phyloP scores from a whole-genome alignment of 495 filamentous ascomycete species.

The Ramalina intermedia region DNA sequence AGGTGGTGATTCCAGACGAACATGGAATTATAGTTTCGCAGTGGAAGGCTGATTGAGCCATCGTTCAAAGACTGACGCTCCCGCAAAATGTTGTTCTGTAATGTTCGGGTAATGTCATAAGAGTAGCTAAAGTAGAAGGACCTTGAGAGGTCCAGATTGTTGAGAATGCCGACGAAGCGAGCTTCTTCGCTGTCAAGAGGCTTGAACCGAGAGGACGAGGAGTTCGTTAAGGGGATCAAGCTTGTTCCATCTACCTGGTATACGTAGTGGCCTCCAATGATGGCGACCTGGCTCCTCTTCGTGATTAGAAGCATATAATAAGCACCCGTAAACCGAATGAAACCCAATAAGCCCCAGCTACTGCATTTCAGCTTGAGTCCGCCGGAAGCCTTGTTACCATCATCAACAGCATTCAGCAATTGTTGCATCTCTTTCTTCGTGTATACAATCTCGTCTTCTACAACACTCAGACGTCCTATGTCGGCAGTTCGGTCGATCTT shows the following conservation, averaged over 20 bases:
- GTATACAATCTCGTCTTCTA: constrained; percentile 91
- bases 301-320: constrained; percentile 97
- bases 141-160: constrained; percentile 74
- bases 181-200: constrained; percentile 81
- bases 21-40: constrained; percentile 76
- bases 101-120: constrained; percentile 84
- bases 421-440: constrained; percentile 86
- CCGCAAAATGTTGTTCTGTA: constrained; percentile 83
- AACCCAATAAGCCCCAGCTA: constrained; percentile 86
- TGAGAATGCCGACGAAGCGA: constrained; percentile 74
- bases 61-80: constrained; percentile 55
- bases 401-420: constrained; percentile 83
- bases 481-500: constrained; percentile 88
- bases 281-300: constrained; percentile 86
- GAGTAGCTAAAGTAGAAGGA: constrained; percentile 99
- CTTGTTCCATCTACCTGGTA: constrained; percentile 96
- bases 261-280: constrained; percentile 90
- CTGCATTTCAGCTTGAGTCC: constrained; percentile 81
- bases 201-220: constrained; percentile 45
- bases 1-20: constrained; percentile 96
- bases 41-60: constrained; percentile 41
- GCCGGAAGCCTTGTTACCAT: constrained; percentile 85
- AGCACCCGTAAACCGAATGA: constrained; percentile 89
- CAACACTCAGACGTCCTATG: constrained; percentile 63
- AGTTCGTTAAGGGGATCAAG: constrained; percentile 65